A percentile compares a stretch with the other conserved stretches of the same genome.
Conservation (phyloP, 495 filamentous ascomycete species). For the Penicillium lividum region DNA sequence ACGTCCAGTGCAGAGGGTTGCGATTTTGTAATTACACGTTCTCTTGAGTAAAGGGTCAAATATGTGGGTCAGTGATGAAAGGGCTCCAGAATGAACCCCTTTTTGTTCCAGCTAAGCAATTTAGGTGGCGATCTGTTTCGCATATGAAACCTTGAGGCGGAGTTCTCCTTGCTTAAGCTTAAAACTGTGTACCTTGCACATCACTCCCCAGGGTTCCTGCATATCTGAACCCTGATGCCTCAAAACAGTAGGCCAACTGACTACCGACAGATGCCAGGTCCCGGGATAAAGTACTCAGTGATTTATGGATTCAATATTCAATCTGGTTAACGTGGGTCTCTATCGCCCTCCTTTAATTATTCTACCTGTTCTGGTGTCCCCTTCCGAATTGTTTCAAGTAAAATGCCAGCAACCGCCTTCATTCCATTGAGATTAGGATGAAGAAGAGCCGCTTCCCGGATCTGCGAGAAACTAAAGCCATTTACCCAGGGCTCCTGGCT, state of each 20-base stretch:
- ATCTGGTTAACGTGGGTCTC: not conserved
- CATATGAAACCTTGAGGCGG: not conserved
- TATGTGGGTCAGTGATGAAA: not conserved
- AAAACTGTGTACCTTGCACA: not conserved
- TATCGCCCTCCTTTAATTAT: not conserved
- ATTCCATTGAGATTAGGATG: constrained; percentile 38
- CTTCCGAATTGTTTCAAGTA: constrained; percentile 11
- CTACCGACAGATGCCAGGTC: too few relatives aligned
- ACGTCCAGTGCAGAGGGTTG: not conserved
- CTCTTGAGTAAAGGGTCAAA: not conserved
- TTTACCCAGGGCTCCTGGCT: constrained; percentile 38
- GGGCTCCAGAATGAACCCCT: not conserved
- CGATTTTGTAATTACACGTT: not conserved
- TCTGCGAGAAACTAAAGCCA: constrained; percentile 26
- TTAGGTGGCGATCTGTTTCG: not conserved
- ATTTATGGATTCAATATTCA: not conserved
- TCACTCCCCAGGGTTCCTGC: not conserved
- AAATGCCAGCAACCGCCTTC: constrained; percentile 33
- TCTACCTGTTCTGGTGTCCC: not conserved
- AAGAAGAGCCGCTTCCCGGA: constrained; percentile 23
- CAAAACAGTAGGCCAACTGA: not conserved
- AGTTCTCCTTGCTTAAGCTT: not conserved
- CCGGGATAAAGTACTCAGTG: too few relatives aligned
- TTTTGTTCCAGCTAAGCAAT: not conserved
- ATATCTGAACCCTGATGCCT: not conserved